Evolutionary conservation across 768 basidiomycete species (phyloP), one percentile per base, ranked within the genome.

Genomic region (Lanmaoa pseudosensibilis): DNA sequence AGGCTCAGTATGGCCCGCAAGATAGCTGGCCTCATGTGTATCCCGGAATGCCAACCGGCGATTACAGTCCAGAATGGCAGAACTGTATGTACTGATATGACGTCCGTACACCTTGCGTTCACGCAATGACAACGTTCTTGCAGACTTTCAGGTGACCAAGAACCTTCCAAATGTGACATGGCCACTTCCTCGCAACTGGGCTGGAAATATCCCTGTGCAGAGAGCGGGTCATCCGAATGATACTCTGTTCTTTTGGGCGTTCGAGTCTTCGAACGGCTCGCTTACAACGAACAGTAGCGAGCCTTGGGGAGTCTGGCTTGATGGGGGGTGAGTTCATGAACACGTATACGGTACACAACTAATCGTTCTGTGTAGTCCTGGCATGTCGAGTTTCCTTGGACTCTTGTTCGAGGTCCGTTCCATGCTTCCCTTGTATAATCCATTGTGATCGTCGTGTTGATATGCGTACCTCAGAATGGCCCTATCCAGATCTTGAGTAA

Each of bases 271-370:
- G 18, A 11, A 39, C 4, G 11, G n/a, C 4, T 39, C 39, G 39
- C n/a, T 39, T 12, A 39, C 39, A n/a, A 18, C 39, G n/a, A 39
- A 39, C n/a, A 39, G 39, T 19, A 39, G 43, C 9, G 77, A 83
- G 21, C 87, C 87, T 11, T 88, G 87, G 87, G 80, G 79, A 6
- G 83, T 89, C 37, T 89, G 86, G 86, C 70, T 88, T 16, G 86
- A 86, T 58, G 87, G 86, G 69, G 86, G 85, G 83, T 84, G 62
- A 45, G 81, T 59, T 13, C 13, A 23, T 11, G 19, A 5, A 13
- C 41, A 0, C 11, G 36, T 15, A n/a, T 10, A 30, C 27, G 11
- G 1, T 34, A 18, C 41, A 13, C 10, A 19, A 21, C 34, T 50
- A 7, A 59, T 18, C 5, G 18, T 30, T 30, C 3, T 48, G 46